Evolutionary conservation across 2,329 filamentous ascomycete species (phyloP).

Genomic region (Keithomyces neogunnii): DNA sequence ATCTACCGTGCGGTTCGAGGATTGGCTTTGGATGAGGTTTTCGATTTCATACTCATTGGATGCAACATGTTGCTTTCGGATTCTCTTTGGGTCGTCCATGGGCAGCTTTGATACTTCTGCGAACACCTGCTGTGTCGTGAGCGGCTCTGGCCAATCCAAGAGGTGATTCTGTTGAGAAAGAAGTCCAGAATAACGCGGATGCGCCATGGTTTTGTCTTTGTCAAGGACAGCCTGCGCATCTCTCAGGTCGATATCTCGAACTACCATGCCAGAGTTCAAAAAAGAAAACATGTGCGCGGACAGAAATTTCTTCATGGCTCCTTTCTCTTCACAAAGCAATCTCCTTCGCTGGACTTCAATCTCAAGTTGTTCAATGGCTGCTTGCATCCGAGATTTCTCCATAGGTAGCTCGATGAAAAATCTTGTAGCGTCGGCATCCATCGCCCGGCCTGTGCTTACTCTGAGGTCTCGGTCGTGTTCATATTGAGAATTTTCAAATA

Average conservation of each 20-base stretch:
- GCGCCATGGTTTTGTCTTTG: conserved; percentile 21
- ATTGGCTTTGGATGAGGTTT: conserved; percentile 28
- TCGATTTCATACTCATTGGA: conserved; percentile 42
- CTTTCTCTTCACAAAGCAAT: conserved; percentile 30
- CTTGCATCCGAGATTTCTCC: conserved; percentile 24
- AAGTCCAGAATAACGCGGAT: conserved; percentile 34
- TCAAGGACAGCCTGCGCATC: conserved; percentile 16
- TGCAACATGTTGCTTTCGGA: conserved; percentile 28
- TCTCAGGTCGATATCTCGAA: conserved; percentile 35
- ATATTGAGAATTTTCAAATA: conserved; percentile 27
- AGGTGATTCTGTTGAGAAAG: conserved; percentile 41
- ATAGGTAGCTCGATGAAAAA: conserved; percentile 35
- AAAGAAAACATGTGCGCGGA: conserved; percentile 29
- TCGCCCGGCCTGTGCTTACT: conserved; percentile 15
- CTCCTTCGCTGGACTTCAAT: conserved; percentile 26
- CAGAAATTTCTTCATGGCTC: conserved; percentile 34
- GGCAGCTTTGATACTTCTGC: conserved; percentile 29
- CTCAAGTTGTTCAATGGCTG: conserved; percentile 24
- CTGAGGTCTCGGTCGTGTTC: conserved; percentile 28
- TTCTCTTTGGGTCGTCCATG: conserved; percentile 23
- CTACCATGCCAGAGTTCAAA: conserved; percentile 26
- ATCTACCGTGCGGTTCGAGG: conserved; percentile 30
- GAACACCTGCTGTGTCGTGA: conserved; percentile 33
- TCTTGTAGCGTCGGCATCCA: conserved; percentile 31
- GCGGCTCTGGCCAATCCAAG: conserved; percentile 25